Evolutionary conservation across 2,329 filamentous ascomycete genomes (phyloP), one percentile per base, ranked within the genome.

Genomic region (Curvularia sp.): DNA sequence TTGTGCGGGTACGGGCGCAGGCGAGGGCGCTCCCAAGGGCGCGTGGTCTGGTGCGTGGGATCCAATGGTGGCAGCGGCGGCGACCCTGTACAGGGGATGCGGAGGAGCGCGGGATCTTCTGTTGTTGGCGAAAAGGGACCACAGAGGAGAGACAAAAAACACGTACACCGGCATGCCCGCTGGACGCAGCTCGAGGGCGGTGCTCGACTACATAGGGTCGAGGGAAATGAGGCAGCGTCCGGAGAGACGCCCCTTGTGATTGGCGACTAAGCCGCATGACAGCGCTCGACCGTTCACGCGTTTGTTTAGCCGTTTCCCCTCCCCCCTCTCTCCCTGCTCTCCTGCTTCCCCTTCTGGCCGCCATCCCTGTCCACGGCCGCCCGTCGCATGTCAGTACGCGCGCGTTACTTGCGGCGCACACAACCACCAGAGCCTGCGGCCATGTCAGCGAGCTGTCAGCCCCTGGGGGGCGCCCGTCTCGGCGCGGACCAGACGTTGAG

Each of bases 191-290:
- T 52, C 54, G 39, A 61, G 58, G 57, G 53, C 52, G 57, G 53
- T 46, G 57, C 49, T 58, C 58, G 13, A 15, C 63, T n/a, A 33
- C 56, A 58, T 56, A 63, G 13, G 20, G 33, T 10, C 47, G 15
- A 55, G 64, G 54, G 58, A 66, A 64, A 68, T 66, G 63, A 66
- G 54, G 53, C 33, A 38, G 24, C 26, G n/a, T 63, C 61, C 64
- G 65, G 62, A 64, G 66, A 63, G 60, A 58, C 49, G 51, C 41
- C 56, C 55, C 59, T 54, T 60, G 52, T 55, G 65, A 69, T 69
- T 66, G 65, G 58, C 30, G 47, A 44, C 41, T 38, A n/a, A 24
- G 43, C 39, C 47, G 56, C 28, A 35, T 42, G 54, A 46, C 31
- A 38, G 33, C 33, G 22, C 42, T n/a, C 22, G 22, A 44, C 22